Evolutionary conservation across 768 basidiomycete genomes (phyloP).

Genomic region (Austroboletus festivus): DNA sequence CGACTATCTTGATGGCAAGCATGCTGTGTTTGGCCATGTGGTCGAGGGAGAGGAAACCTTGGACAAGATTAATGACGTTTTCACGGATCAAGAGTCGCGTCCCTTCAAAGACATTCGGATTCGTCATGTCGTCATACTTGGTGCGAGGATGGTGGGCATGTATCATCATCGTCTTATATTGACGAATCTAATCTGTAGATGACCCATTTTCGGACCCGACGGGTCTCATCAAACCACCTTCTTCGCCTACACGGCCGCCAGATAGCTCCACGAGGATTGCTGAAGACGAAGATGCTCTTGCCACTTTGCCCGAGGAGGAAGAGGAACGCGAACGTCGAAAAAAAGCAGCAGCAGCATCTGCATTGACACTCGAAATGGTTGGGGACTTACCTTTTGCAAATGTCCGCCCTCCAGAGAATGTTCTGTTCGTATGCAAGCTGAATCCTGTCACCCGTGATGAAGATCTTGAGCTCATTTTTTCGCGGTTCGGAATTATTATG

Average conservation of each 20-base stretch:
- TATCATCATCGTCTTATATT: constrained; percentile 1
- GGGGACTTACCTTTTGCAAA: constrained; percentile 98
- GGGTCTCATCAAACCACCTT: constrained; percentile 67
- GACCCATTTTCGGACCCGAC: constrained; percentile 92
- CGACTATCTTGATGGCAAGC: constrained; percentile 92
- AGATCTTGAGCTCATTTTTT: constrained; percentile 96
- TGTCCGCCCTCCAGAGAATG: constrained; percentile 96
- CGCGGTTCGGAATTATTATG: constrained; percentile 91
- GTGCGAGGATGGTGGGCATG: constrained; percentile 38
- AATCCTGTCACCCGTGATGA: constrained; percentile 95
- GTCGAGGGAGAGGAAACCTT: constrained; percentile 92
- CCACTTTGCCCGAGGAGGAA: constrained; percentile 81
- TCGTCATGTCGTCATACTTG: constrained; percentile 92
- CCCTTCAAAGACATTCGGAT: constrained; percentile 95
- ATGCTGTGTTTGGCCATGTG: constrained; percentile 93
- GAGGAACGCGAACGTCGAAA: constrained; percentile 77
- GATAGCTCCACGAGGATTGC: constrained; percentile 88
- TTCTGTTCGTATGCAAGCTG: constrained; percentile 97
- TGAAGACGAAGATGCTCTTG: constrained; percentile 90
- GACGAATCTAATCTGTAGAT: constrained; percentile 46
- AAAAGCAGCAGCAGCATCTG: constrained; percentile 88
- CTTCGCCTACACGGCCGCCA: constrained; percentile 75
- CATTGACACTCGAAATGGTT: constrained; percentile 98
- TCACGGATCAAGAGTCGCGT: constrained; percentile 81
- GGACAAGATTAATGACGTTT: constrained; percentile 90